Conservation (phyloP, 306 rosid species). For the Arachis hypogaea region DNA sequence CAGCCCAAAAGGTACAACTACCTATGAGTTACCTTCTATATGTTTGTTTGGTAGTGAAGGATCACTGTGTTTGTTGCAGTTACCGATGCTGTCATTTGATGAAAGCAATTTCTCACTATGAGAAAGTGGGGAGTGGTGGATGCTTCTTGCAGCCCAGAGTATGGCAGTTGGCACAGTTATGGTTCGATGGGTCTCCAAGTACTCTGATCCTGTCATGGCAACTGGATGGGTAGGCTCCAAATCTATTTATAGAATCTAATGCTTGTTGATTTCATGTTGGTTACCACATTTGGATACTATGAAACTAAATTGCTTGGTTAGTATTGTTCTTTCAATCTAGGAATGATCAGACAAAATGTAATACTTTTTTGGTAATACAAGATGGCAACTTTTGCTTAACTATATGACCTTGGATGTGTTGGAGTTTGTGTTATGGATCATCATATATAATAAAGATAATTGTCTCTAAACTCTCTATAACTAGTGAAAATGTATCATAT, state of each 20-base stretch:
- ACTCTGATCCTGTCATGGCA: slow-evolving; percentile 95
- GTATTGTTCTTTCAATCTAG: not conserved
- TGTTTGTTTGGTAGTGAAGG: slow-evolving; percentile 10
- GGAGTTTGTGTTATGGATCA: slow-evolving; percentile 9
- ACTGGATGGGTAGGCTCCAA: slow-evolving; percentile 86
- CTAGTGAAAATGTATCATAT: slow-evolving; percentile 13
- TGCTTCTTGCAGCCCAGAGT: slow-evolving; percentile 99
- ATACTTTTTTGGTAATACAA: not conserved
- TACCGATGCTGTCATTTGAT: slow-evolving; percentile 68
- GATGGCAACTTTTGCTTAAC: slow-evolving; percentile 1
- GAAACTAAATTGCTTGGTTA: slow-evolving; percentile 5
- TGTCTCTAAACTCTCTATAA: not conserved
- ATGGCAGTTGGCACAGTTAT: slow-evolving; percentile 98
- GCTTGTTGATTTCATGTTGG: slow-evolving; percentile 20
- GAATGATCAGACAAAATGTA: not conserved
- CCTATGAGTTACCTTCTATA: slow-evolving; percentile 17
- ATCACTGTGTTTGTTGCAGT: slow-evolving; percentile 44
- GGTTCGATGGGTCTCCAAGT: slow-evolving; percentile 99
- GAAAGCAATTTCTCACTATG: slow-evolving; percentile 74
- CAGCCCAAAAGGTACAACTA: slow-evolving; percentile 7
- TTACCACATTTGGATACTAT: slow-evolving; percentile 25
- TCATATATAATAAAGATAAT: slow-evolving; percentile 11
- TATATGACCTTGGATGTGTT: slow-evolving; percentile 17
- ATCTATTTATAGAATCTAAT: slow-evolving; percentile 18
- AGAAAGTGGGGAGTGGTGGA: slow-evolving; percentile 99